Base-by-base conservation (phyloP, 164 flowering plant genomes). In the Houttuynia cordata region DNA sequence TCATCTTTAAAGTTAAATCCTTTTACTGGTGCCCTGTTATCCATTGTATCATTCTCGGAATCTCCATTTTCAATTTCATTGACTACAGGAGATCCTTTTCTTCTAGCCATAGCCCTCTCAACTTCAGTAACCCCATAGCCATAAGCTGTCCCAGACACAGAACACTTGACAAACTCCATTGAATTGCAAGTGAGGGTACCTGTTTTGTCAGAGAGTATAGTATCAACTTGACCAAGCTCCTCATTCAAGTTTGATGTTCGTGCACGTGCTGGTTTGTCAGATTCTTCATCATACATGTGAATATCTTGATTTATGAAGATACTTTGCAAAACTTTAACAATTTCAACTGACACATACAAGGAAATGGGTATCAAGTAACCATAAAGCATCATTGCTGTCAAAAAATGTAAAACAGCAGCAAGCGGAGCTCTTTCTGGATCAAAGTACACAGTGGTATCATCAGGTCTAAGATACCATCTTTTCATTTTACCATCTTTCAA, bases 171-270 rank as follows among this genome's bases (percentile, higher is more conserved):
- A 65, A 93, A 93, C 70, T 93, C 98, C 98, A 93, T 93, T 7
- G 92, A 87, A 65, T 93, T 93, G 74, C 98, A 87, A 19, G 98
- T 93, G 69, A 93, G 67, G 47, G 98, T 93, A 51, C 98, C 98
- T 0, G 98, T 93, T 67, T 93, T 93, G 68, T 93, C 98, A 22
- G 98, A 93, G 56, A 93, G 88, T 60, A 93, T 82, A 4, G 96
- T 93, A 67, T 84, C 82, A 53, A 93, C 93, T 67, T 90, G 98
- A 50, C 98, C 98, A 64, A 93, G 92, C 69, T 93, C 98, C 75
- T 93, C 98, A 66, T 86, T 93, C 79, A 93, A 78, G 68, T 93
- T 93, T 25, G 98, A 93, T 6, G 98, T 93, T 13, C 98, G 91
- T 20, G 94, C 94, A 68, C 61, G 81, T 23, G 98, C 97, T 4